Evolutionary conservation across 345 rosid species (phyloP).

Genomic region (Garcia nutans): DNA sequence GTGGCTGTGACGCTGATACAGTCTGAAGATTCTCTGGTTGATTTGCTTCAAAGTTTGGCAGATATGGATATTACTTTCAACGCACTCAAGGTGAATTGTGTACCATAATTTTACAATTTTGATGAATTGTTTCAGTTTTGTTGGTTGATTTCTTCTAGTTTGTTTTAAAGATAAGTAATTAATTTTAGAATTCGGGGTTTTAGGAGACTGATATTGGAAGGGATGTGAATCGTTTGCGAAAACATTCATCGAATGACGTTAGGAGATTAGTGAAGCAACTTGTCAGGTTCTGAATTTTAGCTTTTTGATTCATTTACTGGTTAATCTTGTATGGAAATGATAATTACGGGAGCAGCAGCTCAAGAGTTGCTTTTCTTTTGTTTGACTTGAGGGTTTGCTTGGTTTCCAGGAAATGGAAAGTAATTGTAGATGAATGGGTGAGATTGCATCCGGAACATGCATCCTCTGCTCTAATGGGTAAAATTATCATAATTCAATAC

Average conservation of each 20-base stretch:
- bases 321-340: not conserved
- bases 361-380: not conserved
- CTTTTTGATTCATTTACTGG: not conserved
- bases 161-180: not conserved
- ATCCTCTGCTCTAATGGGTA: constrained; percentile 77
- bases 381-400: not conserved
- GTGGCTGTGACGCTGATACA: constrained; percentile 20
- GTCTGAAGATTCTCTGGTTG: constrained; percentile 86
- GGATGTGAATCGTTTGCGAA: constrained; percentile 70
- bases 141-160: not conserved
- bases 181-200: not conserved
- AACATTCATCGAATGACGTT: constrained; percentile 72
- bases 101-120: no score
- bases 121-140: not conserved
- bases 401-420: constrained; percentile 84
- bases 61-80: constrained; percentile 95
- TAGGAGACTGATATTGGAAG: constrained; percentile 80
- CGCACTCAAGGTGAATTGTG: constrained; percentile 66
- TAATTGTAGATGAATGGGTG: constrained; percentile 92
- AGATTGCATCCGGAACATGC: constrained; percentile 70
- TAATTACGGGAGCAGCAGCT: not conserved
- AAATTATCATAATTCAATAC: constrained; percentile 12
- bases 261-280: constrained; percentile 79
- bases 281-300: constrained; percentile 49
- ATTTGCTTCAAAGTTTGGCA: constrained; percentile 88